Evolutionary conservation across 2,329 filamentous ascomycete genomes (phyloP), one percentile per base, ranked within the genome.

Genomic region (Dactylellina haptotyla): DNA sequence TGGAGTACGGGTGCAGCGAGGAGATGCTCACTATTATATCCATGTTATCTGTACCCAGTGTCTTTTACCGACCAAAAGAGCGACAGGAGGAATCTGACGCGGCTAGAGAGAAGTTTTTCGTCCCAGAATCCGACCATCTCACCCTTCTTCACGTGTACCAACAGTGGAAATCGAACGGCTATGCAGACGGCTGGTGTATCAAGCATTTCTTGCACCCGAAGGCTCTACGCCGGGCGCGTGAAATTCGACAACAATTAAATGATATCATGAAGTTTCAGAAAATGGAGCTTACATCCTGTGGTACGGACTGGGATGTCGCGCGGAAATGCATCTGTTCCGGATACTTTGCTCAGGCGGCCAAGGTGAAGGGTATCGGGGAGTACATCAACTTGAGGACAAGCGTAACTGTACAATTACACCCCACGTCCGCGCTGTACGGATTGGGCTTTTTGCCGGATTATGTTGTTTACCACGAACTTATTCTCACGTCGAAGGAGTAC

Each of bases 11-110:
- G 48, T 99, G 95, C 82, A 95, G 90, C 80, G 94, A 98, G 82
- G 95, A 99, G 81, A 97, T 99, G 90, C 87, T 97, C 20, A 98
- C 93, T 0, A 98, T 99, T 53, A 95, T 99, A 20, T 94, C 93
- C 23, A 98, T 99, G 95, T 86, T 99, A 6, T 96, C 92, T 0
- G 95, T 99, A 0, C 95, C 95, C 8, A 96, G 90, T 75, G 95
- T 98, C 26, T 99, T 98, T 82, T 98, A 97, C 83, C 88, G 96
- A 4, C 95, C 95, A 2, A 97, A 96, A 80, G 96, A 99, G 81
- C 90, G 95, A 0, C 91, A 97, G 78, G 95, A 99, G 79, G 95
- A 99, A 83, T 95, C 94, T 4, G 95, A 99, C 79, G 89, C 93
- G 0, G 93, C 95, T 32, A 88, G 94, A 26, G 95, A 99, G 80